These are phyloP conservation scores for Musa itinerans DNA, from an alignment of 176 grass and related monocot species.

Conservation along the genomic window DNA sequence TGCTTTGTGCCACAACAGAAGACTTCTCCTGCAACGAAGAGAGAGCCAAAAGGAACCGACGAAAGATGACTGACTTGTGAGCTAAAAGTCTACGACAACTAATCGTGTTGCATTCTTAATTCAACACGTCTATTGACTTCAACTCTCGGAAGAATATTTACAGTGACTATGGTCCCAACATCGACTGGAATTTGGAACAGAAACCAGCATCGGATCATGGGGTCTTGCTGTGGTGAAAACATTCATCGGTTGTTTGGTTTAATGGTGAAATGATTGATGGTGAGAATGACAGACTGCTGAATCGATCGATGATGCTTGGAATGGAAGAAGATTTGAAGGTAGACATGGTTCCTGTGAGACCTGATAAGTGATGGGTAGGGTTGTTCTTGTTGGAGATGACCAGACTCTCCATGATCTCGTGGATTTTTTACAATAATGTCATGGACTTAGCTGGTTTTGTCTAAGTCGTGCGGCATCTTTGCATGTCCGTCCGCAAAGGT, in stretches of 20 bases:
- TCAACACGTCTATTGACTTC: neutral
- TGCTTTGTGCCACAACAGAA: constrained; percentile 11
- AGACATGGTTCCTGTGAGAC: neutral
- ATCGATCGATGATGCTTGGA: too few relatives aligned
- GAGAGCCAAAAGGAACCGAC: neutral
- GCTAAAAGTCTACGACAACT: constrained; percentile 11
- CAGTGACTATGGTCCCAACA: neutral
- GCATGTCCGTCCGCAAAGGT: too few relatives aligned
- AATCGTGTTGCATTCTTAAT: constrained; percentile 5
- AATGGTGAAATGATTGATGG: neutral
- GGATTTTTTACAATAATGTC: too few relatives aligned
- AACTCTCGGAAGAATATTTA: constrained; percentile 13
- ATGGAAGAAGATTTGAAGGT: too few relatives aligned
- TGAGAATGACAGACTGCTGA: neutral
- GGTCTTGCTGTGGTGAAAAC: neutral
- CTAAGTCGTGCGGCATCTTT: too few relatives aligned
- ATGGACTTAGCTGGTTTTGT: too few relatives aligned
- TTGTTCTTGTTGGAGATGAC: neutral
- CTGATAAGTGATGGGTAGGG: neutral
- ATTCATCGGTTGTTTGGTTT: constrained; percentile 22
- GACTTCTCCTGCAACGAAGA: neutral
- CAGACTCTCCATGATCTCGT: neutral
- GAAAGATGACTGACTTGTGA: constrained; percentile 8
- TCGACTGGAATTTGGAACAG: neutral
- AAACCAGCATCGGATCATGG: neutral